phyloP scores from a whole-genome alignment of 2,329 filamentous ascomycete genomes.

The Paraconiothyrium brasiliense region DNA sequence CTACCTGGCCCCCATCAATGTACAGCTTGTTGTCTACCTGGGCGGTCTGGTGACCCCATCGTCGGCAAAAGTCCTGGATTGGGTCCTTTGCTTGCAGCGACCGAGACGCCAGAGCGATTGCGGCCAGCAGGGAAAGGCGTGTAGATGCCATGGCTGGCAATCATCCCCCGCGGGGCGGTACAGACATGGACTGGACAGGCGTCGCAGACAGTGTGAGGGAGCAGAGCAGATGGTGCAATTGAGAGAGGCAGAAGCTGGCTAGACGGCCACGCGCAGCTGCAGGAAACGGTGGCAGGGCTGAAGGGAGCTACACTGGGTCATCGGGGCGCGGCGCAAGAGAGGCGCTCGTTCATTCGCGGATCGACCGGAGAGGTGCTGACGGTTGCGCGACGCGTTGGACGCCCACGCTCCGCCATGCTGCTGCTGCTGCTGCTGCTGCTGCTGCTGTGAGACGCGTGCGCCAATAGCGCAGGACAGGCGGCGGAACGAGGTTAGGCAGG shows the following conservation, averaged over 20 bases:
- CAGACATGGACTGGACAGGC: conserved; percentile 29
- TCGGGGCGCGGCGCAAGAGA: conserved; percentile 29
- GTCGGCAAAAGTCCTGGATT: conserved; percentile 60
- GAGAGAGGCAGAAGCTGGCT: conserved; percentile 16
- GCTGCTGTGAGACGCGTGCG: conserved; percentile 33
- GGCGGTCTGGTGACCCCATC: conserved; percentile 67
- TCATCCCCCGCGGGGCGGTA: conserved; percentile 34
- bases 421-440: conserved; percentile 30
- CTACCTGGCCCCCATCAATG: conserved; percentile 69
- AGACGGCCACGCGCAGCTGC: conserved; percentile 24
- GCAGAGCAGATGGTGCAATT: conserved; percentile 21
- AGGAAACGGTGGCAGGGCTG: conserved; percentile 40
- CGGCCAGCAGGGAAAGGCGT: conserved; percentile 37
- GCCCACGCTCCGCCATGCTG: conserved; percentile 37
- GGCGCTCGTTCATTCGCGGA: conserved; percentile 32
- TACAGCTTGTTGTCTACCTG: conserved; percentile 68
- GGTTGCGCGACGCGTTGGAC: conserved; percentile 35
- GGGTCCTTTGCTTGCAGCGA: conserved; percentile 56
- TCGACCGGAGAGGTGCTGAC: conserved; percentile 30
- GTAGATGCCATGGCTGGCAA: conserved; percentile 43
- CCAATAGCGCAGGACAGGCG: conserved; percentile 32
- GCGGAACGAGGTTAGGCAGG: conserved; percentile 26
- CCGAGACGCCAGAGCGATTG: conserved; percentile 35
- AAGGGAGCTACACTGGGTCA: conserved; percentile 25
- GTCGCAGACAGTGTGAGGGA: conserved; percentile 23